Conservation (phyloP, 257 asterid species). For the Plectranthus barbatus region DNA sequence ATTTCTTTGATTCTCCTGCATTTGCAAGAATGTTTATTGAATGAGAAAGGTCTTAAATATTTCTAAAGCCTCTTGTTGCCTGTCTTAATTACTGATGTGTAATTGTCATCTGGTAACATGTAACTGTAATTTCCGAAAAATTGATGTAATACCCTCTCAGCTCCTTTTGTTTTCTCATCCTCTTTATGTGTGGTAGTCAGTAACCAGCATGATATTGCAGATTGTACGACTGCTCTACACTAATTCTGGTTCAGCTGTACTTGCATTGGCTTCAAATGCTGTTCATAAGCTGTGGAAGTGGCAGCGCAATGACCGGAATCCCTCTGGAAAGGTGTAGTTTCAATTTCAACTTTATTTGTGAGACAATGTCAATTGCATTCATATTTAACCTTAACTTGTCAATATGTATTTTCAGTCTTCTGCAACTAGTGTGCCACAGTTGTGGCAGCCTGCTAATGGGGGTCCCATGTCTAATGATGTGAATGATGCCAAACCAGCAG, state of each 20-base stretch:
- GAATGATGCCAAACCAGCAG: slow-evolving; percentile 61
- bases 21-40: neutral
- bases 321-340: slow-evolving; percentile 66
- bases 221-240: slow-evolving; percentile 79
- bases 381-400: slow-evolving; percentile 9
- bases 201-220: slow-evolving; percentile 26
- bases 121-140: neutral
- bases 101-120: neutral
- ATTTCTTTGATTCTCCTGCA: neutral
- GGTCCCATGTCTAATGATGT: slow-evolving; percentile 81
- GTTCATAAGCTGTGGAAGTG: slow-evolving; percentile 97
- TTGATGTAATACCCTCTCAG: neutral
- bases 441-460: slow-evolving; percentile 89
- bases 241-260: slow-evolving; percentile 71
- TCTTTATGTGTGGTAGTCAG: neutral
- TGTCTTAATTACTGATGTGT: neutral
- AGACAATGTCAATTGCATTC: neutral
- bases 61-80: neutral
- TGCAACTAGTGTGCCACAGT: slow-evolving; percentile 58
- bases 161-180: neutral
- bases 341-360: neutral
- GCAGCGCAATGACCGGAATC: slow-evolving; percentile 91
- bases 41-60: neutral
- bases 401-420: slow-evolving; percentile 47
- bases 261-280: slow-evolving; percentile 85